A percentile compares a stretch with the other conserved stretches of the same genome.
Conservation (phyloP, 1,284 basidiomycete genomes). For the Melampsora americana region DNA sequence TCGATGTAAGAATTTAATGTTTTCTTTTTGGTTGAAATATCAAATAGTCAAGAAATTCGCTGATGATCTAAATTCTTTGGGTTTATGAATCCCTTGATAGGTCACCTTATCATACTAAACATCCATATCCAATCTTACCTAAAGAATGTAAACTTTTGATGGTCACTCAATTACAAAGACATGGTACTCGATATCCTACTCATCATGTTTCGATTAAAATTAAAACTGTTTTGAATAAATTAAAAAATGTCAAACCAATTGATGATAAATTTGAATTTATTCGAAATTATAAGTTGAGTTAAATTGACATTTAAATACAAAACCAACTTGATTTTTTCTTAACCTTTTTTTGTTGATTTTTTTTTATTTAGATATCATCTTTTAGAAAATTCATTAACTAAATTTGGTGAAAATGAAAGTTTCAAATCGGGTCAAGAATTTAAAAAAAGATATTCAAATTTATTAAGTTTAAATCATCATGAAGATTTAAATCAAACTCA, state of each 20-base stretch:
- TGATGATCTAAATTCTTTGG: too few relatives aligned
- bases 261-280: conserved; percentile 15
- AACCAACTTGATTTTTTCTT: neutral
- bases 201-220: conserved; percentile 7
- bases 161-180: conserved; percentile 31
- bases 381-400: neutral
- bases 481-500: too few relatives aligned
- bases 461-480: neutral
- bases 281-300: conserved; percentile 16
- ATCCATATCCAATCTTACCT: neutral
- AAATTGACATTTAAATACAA: neutral
- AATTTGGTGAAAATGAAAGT: conserved; percentile 22
- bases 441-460: conserved; percentile 8
- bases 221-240: conserved; percentile 1
- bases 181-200: conserved; percentile 37
- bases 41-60: too few relatives aligned
- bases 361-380: conserved; percentile 18
- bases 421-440: conserved; percentile 27
- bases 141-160: conserved; percentile 2
- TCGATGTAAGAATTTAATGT: too few relatives aligned
- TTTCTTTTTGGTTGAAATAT: too few relatives aligned
- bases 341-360: neutral
- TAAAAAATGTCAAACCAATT: neutral
- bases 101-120: conserved; percentile 29
- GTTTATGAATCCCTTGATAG: neutral